Evolutionary conservation across 106 monocot genomes (phyloP).

Genomic region (Dendrobium nobile): DNA sequence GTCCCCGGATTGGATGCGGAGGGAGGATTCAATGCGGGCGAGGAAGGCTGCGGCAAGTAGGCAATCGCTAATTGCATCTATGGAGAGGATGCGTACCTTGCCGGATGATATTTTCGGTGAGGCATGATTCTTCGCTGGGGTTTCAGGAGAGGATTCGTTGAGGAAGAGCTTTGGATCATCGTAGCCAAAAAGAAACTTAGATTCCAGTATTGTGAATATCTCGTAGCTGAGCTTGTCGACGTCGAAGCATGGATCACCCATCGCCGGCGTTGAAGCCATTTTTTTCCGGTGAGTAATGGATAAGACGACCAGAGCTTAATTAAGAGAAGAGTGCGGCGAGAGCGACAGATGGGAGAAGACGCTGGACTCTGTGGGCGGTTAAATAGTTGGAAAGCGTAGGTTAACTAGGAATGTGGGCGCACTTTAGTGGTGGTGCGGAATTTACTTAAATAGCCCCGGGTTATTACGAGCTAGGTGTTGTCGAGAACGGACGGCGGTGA

Average conservation of each 20-base stretch:
- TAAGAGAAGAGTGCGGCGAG: not conserved
- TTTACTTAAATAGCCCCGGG: not conserved
- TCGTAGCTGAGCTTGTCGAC: conserved; percentile 63
- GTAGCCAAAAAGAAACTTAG: conserved; percentile 44
- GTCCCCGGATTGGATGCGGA: conserved; percentile 27
- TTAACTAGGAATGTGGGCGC: not conserved
- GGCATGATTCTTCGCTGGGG: not conserved
- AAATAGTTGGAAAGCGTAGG: not conserved
- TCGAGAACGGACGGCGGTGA: not conserved
- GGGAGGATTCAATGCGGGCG: conserved; percentile 42
- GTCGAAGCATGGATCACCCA: conserved; percentile 9
- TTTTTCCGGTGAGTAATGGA: not conserved
- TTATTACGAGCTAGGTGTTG: not conserved
- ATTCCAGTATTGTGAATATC: conserved; percentile 65
- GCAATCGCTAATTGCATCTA: conserved; percentile 42
- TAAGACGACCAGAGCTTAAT: not conserved
- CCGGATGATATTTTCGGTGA: not conserved
- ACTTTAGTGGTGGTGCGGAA: not conserved
- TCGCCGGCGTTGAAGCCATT: conserved; percentile 2
- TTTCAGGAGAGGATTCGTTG: not conserved
- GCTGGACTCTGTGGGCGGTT: not conserved
- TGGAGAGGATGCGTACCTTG: conserved; percentile 54
- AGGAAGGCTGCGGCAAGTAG: conserved; percentile 52
- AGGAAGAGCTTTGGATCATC: conserved; percentile 22
- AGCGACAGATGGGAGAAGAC: not conserved